Conservation (phyloP, 495 filamentous ascomycete species). For the Hypoxylon fuscum region DNA sequence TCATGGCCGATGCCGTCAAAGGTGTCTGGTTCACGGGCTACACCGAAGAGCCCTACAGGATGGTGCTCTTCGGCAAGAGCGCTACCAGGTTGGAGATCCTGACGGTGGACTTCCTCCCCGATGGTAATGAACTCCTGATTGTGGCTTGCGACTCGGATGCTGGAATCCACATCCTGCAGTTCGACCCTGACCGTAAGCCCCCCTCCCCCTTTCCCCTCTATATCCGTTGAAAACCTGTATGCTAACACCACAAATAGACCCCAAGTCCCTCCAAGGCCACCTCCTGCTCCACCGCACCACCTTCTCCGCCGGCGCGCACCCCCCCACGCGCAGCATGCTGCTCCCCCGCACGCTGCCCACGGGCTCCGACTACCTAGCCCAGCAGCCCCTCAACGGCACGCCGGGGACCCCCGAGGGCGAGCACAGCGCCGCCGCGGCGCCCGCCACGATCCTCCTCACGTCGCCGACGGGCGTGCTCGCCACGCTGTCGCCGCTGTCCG, state of each 20-base stretch:
- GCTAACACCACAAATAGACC: constrained; percentile 68
- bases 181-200: constrained; percentile 82
- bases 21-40: constrained; percentile 96
- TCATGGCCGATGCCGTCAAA: constrained; percentile 89
- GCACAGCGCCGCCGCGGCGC: no score
- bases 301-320: constrained; percentile 82
- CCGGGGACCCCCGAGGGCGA: constrained; percentile 25
- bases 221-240: neutral
- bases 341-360: constrained; percentile 69
- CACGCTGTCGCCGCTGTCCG: constrained; percentile 78
- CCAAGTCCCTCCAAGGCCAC: constrained; percentile 89
- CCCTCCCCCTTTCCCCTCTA: neutral
- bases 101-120: constrained; percentile 86
- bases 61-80: constrained; percentile 92
- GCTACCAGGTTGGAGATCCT: constrained; percentile 77
- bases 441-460: constrained; percentile 74
- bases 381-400: constrained; percentile 37
- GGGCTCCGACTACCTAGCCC: constrained; percentile 49
- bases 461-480: constrained; percentile 77
- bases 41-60: constrained; percentile 92
- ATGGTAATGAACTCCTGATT: constrained; percentile 82
- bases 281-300: constrained; percentile 84
- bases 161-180: constrained; percentile 88
- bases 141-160: constrained; percentile 85
- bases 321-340: constrained; percentile 75